Evolutionary conservation across 768 basidiomycete species (phyloP), one percentile per base, ranked within the genome.

Genomic region (Pulveroboletus frians): DNA sequence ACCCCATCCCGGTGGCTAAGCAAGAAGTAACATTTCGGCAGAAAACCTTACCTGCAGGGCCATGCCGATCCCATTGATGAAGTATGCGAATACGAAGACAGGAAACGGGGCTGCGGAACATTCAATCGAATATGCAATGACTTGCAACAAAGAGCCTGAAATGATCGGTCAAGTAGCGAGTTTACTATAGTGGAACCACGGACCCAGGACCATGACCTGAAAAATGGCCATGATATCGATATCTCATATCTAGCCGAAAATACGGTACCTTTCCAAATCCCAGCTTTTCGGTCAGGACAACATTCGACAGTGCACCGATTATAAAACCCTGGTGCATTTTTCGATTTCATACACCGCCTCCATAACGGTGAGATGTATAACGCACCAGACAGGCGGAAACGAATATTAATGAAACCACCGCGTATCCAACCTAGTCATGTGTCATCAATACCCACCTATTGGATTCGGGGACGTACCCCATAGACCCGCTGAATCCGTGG

Each of bases 401-500:
- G 62, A 84, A 85, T 26, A 81, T 69, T 21, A 81, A 53, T 0
- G 80, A 82, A 11, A 83, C 80, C 8, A 76, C 49, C 1, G 73
- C 64, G 53, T 76, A 83, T 9, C 69, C 70, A 18, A 81, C 68
- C 77, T 80, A 49, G 20, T 20, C 29, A 26, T 20, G 11, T 17
- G 27, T 63, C 21, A 53, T 40, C 18, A 20, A 47, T 13, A 20
- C 17, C 21, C 9, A 30, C 10, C 4, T 0, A 11, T 29, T 35
- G 11, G 29, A 14, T 26, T 26, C 23, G 30, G 6, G 5, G 5
- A 42, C 67, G 17, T 55, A 77, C 78, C 56, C 71, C 69, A 60
- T 77, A 78, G 61, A 78, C 75, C 7, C 66, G 63, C 62, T 86
- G 87, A 41, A 92, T 82, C 10, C 80, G 74, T 1, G 86, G 88